These are phyloP conservation scores for Hypomyces perniciosus DNA, from an alignment of 2,329 filamentous ascomycete genomes.

Conservation along the genomic window DNA sequence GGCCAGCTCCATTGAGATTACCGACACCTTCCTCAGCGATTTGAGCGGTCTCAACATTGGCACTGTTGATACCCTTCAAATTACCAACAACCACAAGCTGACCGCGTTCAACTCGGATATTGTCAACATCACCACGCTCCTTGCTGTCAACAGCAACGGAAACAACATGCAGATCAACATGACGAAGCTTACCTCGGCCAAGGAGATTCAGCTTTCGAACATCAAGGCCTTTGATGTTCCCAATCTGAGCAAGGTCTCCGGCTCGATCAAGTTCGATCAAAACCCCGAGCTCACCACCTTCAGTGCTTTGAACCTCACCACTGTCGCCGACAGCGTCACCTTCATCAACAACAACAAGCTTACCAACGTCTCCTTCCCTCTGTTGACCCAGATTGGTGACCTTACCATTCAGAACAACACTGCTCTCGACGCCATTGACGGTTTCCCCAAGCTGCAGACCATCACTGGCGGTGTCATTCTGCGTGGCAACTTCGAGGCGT, in stretches of 20 bases:
- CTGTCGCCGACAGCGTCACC: constrained; percentile 50
- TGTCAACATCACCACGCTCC: constrained; percentile 61
- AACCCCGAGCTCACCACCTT: constrained; percentile 61
- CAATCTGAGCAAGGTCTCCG: constrained; percentile 64
- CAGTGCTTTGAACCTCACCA: constrained; percentile 63
- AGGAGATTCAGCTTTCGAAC: constrained; percentile 58
- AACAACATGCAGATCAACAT: constrained; percentile 64
- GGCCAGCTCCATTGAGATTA: constrained; percentile 65
- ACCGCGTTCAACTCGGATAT: constrained; percentile 71
- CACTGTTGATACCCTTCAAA: constrained; percentile 64
- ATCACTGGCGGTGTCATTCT: constrained; percentile 79
- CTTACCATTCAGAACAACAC: constrained; percentile 91
- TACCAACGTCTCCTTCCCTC: constrained; percentile 69
- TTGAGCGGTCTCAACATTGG: constrained; percentile 77
- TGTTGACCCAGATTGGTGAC: constrained; percentile 60
- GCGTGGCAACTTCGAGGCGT: constrained; percentile 78
- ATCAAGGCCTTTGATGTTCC: constrained; percentile 69
- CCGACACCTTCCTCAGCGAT: constrained; percentile 76
- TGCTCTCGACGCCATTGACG: constrained; percentile 55
- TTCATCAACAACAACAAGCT: constrained; percentile 58
- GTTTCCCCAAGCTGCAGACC: constrained; percentile 61
- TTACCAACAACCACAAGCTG: constrained; percentile 87
- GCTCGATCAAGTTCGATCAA: constrained; percentile 77
- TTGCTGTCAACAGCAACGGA: constrained; percentile 78
- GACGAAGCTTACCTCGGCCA: constrained; percentile 63